These are phyloP conservation scores for Kwoniella dejecticola DNA, from an alignment of 768 basidiomycete genomes.

Conservation along the genomic window DNA sequence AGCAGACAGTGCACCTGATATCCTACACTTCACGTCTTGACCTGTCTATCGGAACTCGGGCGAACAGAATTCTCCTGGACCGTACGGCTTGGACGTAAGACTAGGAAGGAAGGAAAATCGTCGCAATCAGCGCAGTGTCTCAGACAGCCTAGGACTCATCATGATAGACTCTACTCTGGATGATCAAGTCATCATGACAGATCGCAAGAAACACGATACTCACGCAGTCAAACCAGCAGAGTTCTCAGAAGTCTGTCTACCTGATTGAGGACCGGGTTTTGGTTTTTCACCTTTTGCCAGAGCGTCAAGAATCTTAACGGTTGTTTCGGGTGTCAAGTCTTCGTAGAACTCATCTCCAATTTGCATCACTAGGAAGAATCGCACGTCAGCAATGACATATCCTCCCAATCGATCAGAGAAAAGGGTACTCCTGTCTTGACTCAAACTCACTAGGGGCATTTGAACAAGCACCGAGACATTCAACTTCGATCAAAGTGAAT, in stretches of 20 bases:
- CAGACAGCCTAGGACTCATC: not conserved
- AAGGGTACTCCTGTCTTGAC: too few species aligned
- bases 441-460: constrained; percentile 63
- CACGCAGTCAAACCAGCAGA: constrained; percentile 79
- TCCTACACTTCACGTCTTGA: too few species aligned
- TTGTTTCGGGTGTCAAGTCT: constrained; percentile 59
- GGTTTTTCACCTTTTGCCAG: constrained; percentile 70
- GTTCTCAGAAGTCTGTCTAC: constrained; percentile 85
- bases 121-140: not conserved
- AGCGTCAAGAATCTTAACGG: constrained; percentile 57
- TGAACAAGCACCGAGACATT: constrained; percentile 97
- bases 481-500: constrained; percentile 96
- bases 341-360: constrained; percentile 93
- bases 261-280: constrained; percentile 89
- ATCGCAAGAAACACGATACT: not conserved
- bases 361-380: constrained; percentile 68
- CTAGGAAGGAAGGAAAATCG: not conserved
- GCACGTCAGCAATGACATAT: not conserved
- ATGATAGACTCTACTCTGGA: too few species aligned
- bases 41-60: constrained; percentile 75
- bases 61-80: constrained; percentile 84
- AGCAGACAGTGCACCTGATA: too few species aligned
- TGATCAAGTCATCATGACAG: constrained; percentile 3
- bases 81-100: constrained; percentile 70
- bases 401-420: too few species aligned